These are phyloP conservation scores for Strobilomyces dryophilus DNA, from an alignment of 768 basidiomycete genomes.

Conservation along the genomic window DNA sequence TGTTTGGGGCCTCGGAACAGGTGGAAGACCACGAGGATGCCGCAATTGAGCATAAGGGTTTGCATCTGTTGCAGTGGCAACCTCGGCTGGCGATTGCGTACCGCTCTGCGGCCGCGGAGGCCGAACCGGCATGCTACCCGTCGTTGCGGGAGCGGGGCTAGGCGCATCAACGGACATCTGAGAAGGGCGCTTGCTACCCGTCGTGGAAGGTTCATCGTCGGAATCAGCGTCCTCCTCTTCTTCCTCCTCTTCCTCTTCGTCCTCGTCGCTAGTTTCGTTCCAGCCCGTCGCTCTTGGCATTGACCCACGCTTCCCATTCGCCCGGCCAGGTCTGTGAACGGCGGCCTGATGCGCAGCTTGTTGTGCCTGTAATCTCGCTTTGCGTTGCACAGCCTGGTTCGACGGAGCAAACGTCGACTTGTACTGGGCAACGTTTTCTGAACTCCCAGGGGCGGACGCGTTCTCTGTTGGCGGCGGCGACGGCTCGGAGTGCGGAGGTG, in stretches of 20 bases:
- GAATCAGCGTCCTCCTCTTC: constrained; percentile 70
- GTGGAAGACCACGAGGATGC: constrained; percentile 61
- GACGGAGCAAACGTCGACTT: constrained; percentile 89
- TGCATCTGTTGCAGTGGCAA: constrained; percentile 27
- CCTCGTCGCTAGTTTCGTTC: constrained; percentile 73
- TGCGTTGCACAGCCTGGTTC: constrained; percentile 78
- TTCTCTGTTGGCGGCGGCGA: constrained; percentile 37
- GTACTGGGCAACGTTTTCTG: constrained; percentile 41
- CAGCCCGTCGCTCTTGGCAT: constrained; percentile 43
- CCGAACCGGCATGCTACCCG: constrained; percentile 23
- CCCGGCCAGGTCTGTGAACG: constrained; percentile 67
- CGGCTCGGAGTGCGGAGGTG: constrained; percentile 24
- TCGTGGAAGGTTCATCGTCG: constrained; percentile 41
- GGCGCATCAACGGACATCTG: constrained; percentile 17
- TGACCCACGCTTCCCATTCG: constrained; percentile 37
- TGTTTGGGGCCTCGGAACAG: constrained; percentile 47
- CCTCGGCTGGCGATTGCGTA: constrained; percentile 28
- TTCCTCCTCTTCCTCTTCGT: constrained; percentile 78
- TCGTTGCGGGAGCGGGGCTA: constrained; percentile 15
- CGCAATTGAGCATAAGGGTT: constrained; percentile 47
- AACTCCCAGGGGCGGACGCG: constrained; percentile 12
- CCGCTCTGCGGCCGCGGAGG: constrained; percentile 29
- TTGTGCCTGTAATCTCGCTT: constrained; percentile 78
- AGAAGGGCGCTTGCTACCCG: constrained; percentile 32
- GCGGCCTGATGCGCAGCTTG: constrained; percentile 81